phyloP scores from a whole-genome alignment of 2,329 filamentous ascomycete genomes.

The Ceratocystis ficicola region DNA sequence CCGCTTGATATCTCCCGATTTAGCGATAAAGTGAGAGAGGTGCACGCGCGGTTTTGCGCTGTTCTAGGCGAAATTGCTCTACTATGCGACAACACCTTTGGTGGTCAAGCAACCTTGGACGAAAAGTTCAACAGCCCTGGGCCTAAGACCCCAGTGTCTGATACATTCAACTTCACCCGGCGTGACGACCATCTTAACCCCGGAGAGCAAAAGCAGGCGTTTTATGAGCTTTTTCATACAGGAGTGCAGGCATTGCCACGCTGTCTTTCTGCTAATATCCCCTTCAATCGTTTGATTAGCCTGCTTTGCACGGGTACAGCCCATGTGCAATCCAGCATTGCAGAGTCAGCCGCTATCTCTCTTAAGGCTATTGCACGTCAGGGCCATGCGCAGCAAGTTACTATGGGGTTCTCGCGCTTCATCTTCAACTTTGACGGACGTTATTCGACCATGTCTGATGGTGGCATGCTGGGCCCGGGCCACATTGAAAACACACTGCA shows the following conservation, averaged over 20 bases:
- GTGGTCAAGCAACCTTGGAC: slow-evolving; percentile 85
- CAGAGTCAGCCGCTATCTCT: slow-evolving; percentile 79
- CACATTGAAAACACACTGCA: slow-evolving; percentile 91
- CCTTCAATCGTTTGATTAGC: slow-evolving; percentile 88
- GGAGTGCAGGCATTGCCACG: slow-evolving; percentile 89
- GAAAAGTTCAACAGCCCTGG: slow-evolving; percentile 79
- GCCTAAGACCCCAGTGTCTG: slow-evolving; percentile 87
- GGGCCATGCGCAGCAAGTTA: slow-evolving; percentile 85
- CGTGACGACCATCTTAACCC: slow-evolving; percentile 64
- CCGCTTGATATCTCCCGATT: slow-evolving; percentile 46
- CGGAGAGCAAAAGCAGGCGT: slow-evolving; percentile 78
- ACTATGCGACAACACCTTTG: slow-evolving; percentile 93
- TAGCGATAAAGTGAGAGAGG: slow-evolving; percentile 66
- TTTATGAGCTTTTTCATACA: slow-evolving; percentile 90
- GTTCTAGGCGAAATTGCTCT: slow-evolving; percentile 93
- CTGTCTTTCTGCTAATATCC: slow-evolving; percentile 82
- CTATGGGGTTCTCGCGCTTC: slow-evolving; percentile 89
- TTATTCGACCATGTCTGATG: slow-evolving; percentile 96
- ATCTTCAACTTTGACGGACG: slow-evolving; percentile 98
- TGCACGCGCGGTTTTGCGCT: slow-evolving; percentile 84
- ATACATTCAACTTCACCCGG: slow-evolving; percentile 81
- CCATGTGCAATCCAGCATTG: slow-evolving; percentile 86
- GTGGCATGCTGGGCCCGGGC: slow-evolving; percentile 83
- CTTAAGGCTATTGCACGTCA: slow-evolving; percentile 91
- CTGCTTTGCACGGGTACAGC: slow-evolving; percentile 91